Evolutionary conservation across 805 yeast genomes (phyloP), one percentile per base, ranked within the genome.

Genomic region (Kazachstania taianensis): DNA sequence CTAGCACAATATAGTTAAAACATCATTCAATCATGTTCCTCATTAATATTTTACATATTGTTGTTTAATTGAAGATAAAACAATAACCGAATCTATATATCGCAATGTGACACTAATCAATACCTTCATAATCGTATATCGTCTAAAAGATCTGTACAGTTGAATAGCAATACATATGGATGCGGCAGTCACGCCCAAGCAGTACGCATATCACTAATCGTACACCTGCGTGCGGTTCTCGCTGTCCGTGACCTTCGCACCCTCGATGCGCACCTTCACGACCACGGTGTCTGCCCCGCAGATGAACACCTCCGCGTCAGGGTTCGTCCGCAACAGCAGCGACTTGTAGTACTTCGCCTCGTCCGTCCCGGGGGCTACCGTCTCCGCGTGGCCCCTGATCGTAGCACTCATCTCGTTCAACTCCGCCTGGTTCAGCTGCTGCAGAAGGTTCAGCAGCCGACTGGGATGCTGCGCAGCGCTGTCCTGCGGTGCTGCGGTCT

Each of bases 391-490:
- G 1, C 96, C 97, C 29, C 71, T 68, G 20, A 89, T 61, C 42
- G 94, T 87, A 8, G 85, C 94, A 44, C 94, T 79, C 41, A 83
- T 75, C 42, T 83, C 75, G 39, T 86, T 73, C 37, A 86, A 51
- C 54, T 85, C 94, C 10, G 75, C 68, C 53, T 81, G 89, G 57
- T 89, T 89, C 54, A 89, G 61, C 41, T 73, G 76, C 43, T 81
- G 78, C 41, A 89, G 67, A 32, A 84, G 58, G 53, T 77, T 77
- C 36, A 75, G 55, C 30, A 81, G 55, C 19, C 68, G 66, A 16
- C 70, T 60, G 8, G 59, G 52, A 28, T 55, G 62, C n/a, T 36
- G 28, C 15, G 45, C 40, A 24, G 38, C 20, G 4, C 37, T 29
- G 7, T 45, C 49, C 10, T 53, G 46, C 7, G 19, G 10, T 20